Evolutionary conservation across 1,139 yeast species (phyloP).

Genomic region (Taphrina populina): DNA sequence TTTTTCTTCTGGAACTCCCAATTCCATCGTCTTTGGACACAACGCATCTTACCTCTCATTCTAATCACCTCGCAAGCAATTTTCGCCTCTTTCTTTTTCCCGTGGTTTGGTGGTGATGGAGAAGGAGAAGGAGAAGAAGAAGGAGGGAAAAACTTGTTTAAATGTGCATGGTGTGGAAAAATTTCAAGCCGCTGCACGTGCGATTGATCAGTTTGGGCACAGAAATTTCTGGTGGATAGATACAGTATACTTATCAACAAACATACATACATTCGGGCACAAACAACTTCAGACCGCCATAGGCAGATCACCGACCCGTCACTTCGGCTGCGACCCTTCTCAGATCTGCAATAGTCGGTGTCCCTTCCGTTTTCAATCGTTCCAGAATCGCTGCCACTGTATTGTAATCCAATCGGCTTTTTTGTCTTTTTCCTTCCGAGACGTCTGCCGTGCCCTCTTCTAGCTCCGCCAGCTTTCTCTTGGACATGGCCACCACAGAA

Average conservation of each 20-base stretch:
- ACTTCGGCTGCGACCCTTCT: slow-evolving; percentile 5
- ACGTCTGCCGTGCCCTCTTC: slow-evolving; percentile 47
- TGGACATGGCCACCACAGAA: slow-evolving; percentile 90
- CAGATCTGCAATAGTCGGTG: slow-evolving; percentile 1
- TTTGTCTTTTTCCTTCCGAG: background rate
- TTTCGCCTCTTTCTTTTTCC: slow-evolving; percentile 1
- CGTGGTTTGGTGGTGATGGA: background rate
- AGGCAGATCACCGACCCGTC: no score
- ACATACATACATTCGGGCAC: no score
- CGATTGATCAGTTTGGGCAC: no score
- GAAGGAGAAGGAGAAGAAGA: background rate
- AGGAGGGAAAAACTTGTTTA: background rate
- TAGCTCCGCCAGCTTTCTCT: slow-evolving; percentile 83
- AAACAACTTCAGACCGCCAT: no score
- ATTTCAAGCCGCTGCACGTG: no score
- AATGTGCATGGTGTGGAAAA: no score
- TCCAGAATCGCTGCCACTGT: slow-evolving; percentile 2
- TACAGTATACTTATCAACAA: no score
- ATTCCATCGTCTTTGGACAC: background rate
- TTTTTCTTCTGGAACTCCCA: background rate
- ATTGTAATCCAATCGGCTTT: slow-evolving; percentile 6
- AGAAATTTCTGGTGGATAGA: no score
- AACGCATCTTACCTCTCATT: no score
- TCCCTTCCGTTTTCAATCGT: background rate
- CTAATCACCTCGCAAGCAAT: no score